phyloP scores from a whole-genome alignment of 306 rosid species.

The Aeschynomene evenia region DNA sequence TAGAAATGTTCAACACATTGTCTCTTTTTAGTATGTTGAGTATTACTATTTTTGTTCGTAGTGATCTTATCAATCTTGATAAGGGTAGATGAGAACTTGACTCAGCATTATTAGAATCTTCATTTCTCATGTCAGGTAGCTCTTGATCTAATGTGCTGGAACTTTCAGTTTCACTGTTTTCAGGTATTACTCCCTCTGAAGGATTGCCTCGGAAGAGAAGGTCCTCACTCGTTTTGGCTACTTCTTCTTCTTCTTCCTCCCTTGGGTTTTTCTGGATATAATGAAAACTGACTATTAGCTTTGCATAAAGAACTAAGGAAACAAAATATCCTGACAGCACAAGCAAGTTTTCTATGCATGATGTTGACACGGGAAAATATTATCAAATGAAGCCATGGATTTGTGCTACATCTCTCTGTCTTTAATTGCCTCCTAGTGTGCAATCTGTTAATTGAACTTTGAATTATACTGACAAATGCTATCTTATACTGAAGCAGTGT shows the following conservation, averaged over 20 bases:
- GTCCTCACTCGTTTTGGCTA: conserved; percentile 26
- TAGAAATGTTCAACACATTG: conserved; percentile 25
- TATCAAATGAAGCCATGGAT: neutral
- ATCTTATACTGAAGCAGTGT: neutral
- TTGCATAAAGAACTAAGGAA: neutral
- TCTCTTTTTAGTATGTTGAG: conserved; percentile 59
- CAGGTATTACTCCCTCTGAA: conserved; percentile 23
- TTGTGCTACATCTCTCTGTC: too few relatives aligned
- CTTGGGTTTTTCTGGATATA: conserved; percentile 53
- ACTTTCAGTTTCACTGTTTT: conserved; percentile 17
- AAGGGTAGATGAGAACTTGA: conserved; percentile 26
- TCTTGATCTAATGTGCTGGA: conserved; percentile 21
- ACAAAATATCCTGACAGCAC: neutral
- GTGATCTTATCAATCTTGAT: conserved; percentile 50
- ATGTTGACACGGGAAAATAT: neutral
- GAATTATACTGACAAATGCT: neutral
- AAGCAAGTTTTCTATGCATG: neutral
- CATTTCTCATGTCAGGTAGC: conserved; percentile 29
- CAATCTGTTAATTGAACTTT: neutral
- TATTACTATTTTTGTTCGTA: conserved; percentile 49
- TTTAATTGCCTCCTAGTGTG: neutral
- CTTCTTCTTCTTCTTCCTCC: conserved; percentile 46
- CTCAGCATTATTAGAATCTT: conserved; percentile 33
- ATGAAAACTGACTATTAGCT: conserved; percentile 15
- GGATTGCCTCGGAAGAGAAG: conserved; percentile 20